Percentiles rank a stretch among this genome's conserved stretches.
Conservation (phyloP, 2,329 filamentous ascomycete species). For the Dendryphion nanum region DNA sequence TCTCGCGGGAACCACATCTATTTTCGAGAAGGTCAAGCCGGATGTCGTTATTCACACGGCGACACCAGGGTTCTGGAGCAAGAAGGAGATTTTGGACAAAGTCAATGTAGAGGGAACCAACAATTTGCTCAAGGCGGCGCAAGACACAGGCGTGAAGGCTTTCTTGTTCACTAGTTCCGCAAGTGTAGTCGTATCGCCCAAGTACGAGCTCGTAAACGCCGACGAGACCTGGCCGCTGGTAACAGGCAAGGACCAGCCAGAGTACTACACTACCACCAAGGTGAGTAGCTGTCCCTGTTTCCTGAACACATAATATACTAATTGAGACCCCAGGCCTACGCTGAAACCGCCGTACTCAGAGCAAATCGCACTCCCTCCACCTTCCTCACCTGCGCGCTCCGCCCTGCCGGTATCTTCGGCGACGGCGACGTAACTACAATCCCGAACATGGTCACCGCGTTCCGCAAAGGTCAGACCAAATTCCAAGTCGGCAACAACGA, state of each 20-base stretch:
- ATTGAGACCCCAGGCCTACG: conserved; percentile 40
- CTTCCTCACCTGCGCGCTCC: conserved; percentile 51
- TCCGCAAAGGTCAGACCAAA: conserved; percentile 48
- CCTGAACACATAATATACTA: conserved; percentile 1
- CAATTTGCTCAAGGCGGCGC: conserved; percentile 47
- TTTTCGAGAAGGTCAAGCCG: conserved; percentile 46
- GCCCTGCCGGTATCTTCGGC: conserved; percentile 53
- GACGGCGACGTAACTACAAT: conserved; percentile 49
- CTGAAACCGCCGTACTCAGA: conserved; percentile 48
- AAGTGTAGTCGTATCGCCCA: conserved; percentile 48
- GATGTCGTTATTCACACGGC: conserved; percentile 50
- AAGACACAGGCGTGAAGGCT: conserved; percentile 50
- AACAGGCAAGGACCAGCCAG: conserved; percentile 47
- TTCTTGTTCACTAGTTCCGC: conserved; percentile 55
- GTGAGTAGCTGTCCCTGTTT: conserved; percentile 14
- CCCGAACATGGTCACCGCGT: conserved; percentile 45
- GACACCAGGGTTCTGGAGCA: conserved; percentile 42
- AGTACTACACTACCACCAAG: conserved; percentile 54
- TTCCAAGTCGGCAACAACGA: conserved; percentile 52
- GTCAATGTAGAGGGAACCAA: conserved; percentile 54
- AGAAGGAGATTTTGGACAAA: conserved; percentile 45
- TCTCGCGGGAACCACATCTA: conserved; percentile 37
- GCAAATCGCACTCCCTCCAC: conserved; percentile 47
- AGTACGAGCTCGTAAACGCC: conserved; percentile 48
- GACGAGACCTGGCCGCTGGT: conserved; percentile 49